Evolutionary conservation across 2,329 filamentous ascomycete genomes (phyloP), one percentile per base, ranked within the genome.

Genomic region (Stachybotrys elegans): DNA sequence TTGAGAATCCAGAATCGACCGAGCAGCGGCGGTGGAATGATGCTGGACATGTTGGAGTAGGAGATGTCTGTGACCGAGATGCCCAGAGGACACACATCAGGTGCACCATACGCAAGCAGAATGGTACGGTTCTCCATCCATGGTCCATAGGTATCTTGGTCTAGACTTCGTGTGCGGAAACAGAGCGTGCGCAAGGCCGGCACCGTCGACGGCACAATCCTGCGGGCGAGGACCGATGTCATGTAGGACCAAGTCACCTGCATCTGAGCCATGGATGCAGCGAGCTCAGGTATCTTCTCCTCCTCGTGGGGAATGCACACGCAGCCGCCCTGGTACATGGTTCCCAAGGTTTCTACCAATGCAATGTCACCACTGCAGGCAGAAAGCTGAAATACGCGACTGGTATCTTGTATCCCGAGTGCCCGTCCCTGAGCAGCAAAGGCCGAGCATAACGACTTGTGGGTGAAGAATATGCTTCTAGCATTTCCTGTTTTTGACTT

Each of bases 391-490:
- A 82, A 48, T 6, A 83, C 75, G 5, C 84, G 71, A 11, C 79
- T 80, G 1, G 59, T 60, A 6, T 56, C 63, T 40, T 66, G 68
- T 41, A 81, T 76, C 2, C 69, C 65, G 2, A 83, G 60, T 0
- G 71, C 69, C 1, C 69, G 62, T 0, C 69, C 74, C 52, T 83
- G 75, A 0, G 71, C 69, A 4, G 72, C 54, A 38, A 79, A 72
- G 0, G 72, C 69, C 0, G 79, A 78, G 2, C 76, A 76, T 1
- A 84, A 67, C 1, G 78, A 73, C 0, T 66, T 65, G 52, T 87
- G 83, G 7, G 76, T 77, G 47, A 84, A 78, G 16, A 83, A 76
- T 12, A 82, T 76, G 2, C 79, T 81, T 45, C 80, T 79, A 0
- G 78, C 76, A 5, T 39, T 35, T 9, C 50, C 47, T 7, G 44